phyloP scores from a whole-genome alignment of 352 stramenopile species.

The Pythium dissimile region DNA sequence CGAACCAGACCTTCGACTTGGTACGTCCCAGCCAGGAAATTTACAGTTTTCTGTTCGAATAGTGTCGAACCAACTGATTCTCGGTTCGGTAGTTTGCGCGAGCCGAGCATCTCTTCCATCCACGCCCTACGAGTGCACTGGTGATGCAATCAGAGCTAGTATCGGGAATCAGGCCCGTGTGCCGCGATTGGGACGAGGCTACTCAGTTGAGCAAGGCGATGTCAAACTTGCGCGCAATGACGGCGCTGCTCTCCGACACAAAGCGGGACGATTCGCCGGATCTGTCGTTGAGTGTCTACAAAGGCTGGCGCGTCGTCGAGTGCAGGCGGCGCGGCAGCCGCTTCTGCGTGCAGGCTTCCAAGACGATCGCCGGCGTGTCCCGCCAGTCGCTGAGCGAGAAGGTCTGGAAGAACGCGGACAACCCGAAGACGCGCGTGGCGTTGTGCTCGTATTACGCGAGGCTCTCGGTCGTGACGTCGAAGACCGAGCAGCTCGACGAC shows the following conservation, averaged over 20 bases:
- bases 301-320: conserved; percentile 17
- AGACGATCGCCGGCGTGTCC: neutral
- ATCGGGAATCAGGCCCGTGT: neutral
- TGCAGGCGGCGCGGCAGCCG: neutral
- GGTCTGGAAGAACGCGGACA: conserved; percentile 14
- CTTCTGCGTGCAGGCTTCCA: conserved; percentile 7
- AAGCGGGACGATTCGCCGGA: neutral
- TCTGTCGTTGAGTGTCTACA: conserved; percentile 4
- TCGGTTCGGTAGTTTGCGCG: conserved; percentile 13
- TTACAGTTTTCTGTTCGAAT: too few relatives aligned
- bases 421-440: conserved; percentile 4
- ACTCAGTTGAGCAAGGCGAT: conserved; percentile 7
- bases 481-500: neutral
- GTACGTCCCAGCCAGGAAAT: neutral
- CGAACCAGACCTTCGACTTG: conserved; percentile 1
- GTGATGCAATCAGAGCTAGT: neutral
- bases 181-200: neutral
- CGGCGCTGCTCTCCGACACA: neutral
- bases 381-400: neutral
- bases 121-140: neutral
- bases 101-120: conserved; percentile 1
- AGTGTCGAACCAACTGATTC: too few relatives aligned
- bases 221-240: conserved; percentile 3
- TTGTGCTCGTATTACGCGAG: conserved; percentile 1
- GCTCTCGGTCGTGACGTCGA: neutral